Conservation (phyloP, 1,284 basidiomycete species). For the Leccinum subrobustum region DNA sequence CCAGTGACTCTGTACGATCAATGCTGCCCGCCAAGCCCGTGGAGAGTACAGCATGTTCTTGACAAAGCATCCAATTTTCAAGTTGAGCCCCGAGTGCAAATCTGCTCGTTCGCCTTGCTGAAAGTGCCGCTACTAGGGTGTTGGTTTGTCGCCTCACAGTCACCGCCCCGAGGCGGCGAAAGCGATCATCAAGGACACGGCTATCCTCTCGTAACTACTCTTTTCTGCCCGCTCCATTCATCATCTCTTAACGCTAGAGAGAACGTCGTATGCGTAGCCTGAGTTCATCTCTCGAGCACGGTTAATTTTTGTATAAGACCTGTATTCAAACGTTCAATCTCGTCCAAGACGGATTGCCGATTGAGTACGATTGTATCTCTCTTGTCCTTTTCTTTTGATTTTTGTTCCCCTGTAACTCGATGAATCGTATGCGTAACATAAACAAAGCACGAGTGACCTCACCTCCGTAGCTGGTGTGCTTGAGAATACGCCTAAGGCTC, state of each 20-base stretch:
- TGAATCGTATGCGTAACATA: constrained; percentile 7
- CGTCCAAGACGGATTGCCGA: constrained; percentile 64
- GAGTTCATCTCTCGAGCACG: constrained; percentile 26
- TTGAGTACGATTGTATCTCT: constrained; percentile 70
- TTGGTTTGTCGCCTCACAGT: too few relatives aligned
- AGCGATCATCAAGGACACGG: constrained; percentile 30
- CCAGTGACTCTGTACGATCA: too few relatives aligned
- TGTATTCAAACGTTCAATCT: constrained; percentile 78
- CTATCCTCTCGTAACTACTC: constrained; percentile 19
- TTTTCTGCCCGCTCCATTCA: background rate
- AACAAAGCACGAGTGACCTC: constrained; percentile 1
- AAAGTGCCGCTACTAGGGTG: too few relatives aligned
- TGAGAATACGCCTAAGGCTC: constrained; percentile 82
- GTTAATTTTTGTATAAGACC: constrained; percentile 63
- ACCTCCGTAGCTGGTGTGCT: constrained; percentile 51
- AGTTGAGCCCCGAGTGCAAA: too few relatives aligned
- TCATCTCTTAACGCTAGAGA: background rate
- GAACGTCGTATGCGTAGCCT: background rate
- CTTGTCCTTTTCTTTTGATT: constrained; percentile 58
- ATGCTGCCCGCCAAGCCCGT: too few relatives aligned
- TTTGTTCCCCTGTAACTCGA: constrained; percentile 31
- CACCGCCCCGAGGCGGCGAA: constrained; percentile 23
- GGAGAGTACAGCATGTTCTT: too few relatives aligned
- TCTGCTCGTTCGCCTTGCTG: too few relatives aligned
- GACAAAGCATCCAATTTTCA: too few relatives aligned